Percentiles rank a stretch among this genome's conserved stretches.
Conservation (phyloP, 1,139 yeast species). For the Taphrina wiesneri region DNA sequence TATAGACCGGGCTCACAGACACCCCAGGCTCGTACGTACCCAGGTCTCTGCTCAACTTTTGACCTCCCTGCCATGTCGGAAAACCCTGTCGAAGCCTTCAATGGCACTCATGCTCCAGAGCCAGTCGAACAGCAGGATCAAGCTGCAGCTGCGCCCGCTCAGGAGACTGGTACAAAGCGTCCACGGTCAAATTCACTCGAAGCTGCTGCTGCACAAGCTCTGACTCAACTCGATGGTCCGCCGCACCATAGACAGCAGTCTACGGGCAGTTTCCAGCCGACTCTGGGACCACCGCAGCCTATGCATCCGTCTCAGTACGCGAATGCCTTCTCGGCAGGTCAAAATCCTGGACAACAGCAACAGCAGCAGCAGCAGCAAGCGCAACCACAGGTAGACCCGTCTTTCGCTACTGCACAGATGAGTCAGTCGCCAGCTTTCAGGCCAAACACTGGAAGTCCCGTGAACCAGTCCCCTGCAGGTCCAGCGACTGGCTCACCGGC, state of each 20-base stretch:
- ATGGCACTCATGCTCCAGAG: background rate
- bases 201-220: conserved; percentile 23
- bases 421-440: conserved; percentile 15
- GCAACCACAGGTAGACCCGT: conserved; percentile 1
- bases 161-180: conserved; percentile 14
- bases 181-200: conserved; percentile 19
- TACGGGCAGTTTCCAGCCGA: conserved; percentile 14
- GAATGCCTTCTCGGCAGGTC: conserved; percentile 22
- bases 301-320: conserved; percentile 27
- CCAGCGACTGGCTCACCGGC: conserved; percentile 7
- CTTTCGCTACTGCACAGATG: conserved; percentile 1
- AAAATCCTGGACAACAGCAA: conserved; percentile 1
- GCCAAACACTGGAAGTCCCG: conserved; percentile 9
- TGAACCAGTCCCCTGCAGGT: background rate
- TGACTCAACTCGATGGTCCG: conserved; percentile 23
- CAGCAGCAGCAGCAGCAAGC: background rate
- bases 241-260: conserved; percentile 19
- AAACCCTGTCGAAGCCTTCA: background rate
- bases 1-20: background rate
- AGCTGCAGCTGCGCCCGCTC: conserved; percentile 1
- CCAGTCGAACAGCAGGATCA: conserved; percentile 1
- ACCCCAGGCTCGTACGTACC: background rate
- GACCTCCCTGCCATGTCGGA: background rate
- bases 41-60: too few relatives aligned
- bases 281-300: conserved; percentile 23